Percentiles rank a stretch among this genome's conserved stretches.
Evolutionary conservation across 768 basidiomycete species (phyloP).

Genomic region (Rhizopogon salebrosus): DNA sequence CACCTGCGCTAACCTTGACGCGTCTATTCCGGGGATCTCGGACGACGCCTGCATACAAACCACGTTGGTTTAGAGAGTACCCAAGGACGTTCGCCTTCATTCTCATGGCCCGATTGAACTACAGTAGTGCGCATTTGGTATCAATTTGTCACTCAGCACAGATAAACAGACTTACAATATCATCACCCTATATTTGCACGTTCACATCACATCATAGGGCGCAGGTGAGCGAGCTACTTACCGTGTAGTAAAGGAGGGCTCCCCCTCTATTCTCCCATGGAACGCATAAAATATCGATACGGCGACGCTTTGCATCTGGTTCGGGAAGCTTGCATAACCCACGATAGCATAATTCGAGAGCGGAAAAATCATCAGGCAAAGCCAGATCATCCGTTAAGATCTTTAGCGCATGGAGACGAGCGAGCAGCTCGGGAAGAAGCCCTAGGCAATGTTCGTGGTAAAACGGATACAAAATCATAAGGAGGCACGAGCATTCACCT

Average conservation of each 20-base stretch:
- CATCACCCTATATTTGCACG: slow-evolving; percentile 58
- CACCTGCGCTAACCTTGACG: slow-evolving; percentile 59
- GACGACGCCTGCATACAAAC: slow-evolving; percentile 67
- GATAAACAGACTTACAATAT: slow-evolving; percentile 56
- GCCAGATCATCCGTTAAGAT: slow-evolving; percentile 82
- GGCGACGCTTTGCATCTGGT: slow-evolving; percentile 44
- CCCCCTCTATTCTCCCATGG: slow-evolving; percentile 79
- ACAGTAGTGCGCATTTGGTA: not conserved
- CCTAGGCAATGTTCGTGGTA: slow-evolving; percentile 32
- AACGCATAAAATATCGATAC: slow-evolving; percentile 83
- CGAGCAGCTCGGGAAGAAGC: slow-evolving; percentile 54
- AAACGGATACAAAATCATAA: slow-evolving; percentile 2
- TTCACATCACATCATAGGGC: not conserved
- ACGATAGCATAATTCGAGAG: slow-evolving; percentile 74
- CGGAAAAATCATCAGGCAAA: slow-evolving; percentile 59
- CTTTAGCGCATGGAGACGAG: slow-evolving; percentile 45
- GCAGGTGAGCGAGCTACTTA: slow-evolving; percentile 26
- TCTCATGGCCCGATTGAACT: slow-evolving; percentile 91
- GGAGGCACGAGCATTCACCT: slow-evolving; percentile 35
- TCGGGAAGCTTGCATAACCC: slow-evolving; percentile 66
- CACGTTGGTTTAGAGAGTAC: slow-evolving; percentile 84
- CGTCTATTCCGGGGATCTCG: slow-evolving; percentile 61
- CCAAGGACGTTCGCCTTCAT: slow-evolving; percentile 78
- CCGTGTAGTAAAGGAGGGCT: slow-evolving; percentile 89
- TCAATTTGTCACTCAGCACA: not conserved